Base-by-base conservation (phyloP, 306 rosid genomes). In the Myrica gale region DNA sequence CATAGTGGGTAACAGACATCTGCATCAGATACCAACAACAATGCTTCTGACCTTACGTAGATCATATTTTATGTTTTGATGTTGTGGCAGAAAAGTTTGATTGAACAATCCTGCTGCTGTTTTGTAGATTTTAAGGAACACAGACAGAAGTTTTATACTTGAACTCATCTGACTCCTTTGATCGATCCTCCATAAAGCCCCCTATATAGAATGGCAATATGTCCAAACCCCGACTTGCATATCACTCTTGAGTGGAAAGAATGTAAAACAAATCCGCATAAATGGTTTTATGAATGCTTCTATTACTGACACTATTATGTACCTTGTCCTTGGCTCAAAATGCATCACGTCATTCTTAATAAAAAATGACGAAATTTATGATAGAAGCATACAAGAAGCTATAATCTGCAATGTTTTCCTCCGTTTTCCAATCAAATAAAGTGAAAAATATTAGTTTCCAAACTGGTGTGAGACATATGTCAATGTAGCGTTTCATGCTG, bases 131-230 rank as follows among this genome's bases (percentile, higher is more conserved):
- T 45, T 8, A 57, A 60, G 53, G 13, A 70, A 69, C 57, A 45
- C 44, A 54, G 5, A 16, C 10, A 20, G 37, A 51, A 20, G 50
- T 53, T 78, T 51, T 43, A 63, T 39, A 23, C 32, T 15, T 63
- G 32, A 2, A 51, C 63, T 78, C 51, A 39, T 45, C 44, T 70
- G 50, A 50, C 70, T 71, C 16, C 73, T 76, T n/a, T 15, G 32
- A 69, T 45, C 44, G 37, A 42, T 45, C 50, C 44, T 47, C 51
- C 74, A 32, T 47, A 54, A n/a, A 47, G 37, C 37, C 37, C 3
- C 37, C 65, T 20, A 70, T 58, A 17, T 70, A 39, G 15, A 26
- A 26, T 17, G 20, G 26, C 20, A 42, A 37, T 48, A 41, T 41
- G 9, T 57, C 3, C 5, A 57, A 13, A 57, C 19, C 68, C 19